These are phyloP conservation scores for Candida silvicultrix DNA, from an alignment of 805 yeast species.

Conservation along the genomic window DNA sequence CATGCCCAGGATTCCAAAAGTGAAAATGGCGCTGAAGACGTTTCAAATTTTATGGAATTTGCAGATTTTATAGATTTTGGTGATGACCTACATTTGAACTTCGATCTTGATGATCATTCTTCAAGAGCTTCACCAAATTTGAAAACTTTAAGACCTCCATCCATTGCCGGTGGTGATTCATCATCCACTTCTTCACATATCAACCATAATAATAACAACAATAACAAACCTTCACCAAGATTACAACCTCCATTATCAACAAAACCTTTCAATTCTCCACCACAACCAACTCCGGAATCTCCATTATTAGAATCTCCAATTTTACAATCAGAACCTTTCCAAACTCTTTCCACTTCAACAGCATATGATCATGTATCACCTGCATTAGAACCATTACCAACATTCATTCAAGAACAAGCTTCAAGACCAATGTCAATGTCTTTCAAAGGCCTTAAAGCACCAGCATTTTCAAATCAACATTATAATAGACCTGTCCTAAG, in stretches of 20 bases:
- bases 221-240: constrained; percentile 1
- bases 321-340: neutral
- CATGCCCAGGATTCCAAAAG: neutral
- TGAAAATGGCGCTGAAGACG: constrained; percentile 24
- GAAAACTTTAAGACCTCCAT: neutral
- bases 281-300: neutral
- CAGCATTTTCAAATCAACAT: constrained; percentile 40
- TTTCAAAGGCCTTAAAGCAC: constrained; percentile 56
- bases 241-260: neutral
- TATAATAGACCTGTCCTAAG: constrained; percentile 19
- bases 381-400: constrained; percentile 11
- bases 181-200: constrained; percentile 6
- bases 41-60: constrained; percentile 36
- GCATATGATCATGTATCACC: constrained; percentile 9
- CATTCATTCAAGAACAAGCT: neutral
- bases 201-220: neutral
- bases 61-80: constrained; percentile 41
- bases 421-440: constrained; percentile 40
- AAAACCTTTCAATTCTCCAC: constrained; percentile 1
- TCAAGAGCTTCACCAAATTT: neutral
- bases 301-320: constrained; percentile 1
- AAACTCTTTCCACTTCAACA: constrained; percentile 1
- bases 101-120: constrained; percentile 18
- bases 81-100: constrained; percentile 30
- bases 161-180: constrained; percentile 10